Conservation (phyloP, 495 filamentous ascomycete species). For the Penicillium crystallinum region DNA sequence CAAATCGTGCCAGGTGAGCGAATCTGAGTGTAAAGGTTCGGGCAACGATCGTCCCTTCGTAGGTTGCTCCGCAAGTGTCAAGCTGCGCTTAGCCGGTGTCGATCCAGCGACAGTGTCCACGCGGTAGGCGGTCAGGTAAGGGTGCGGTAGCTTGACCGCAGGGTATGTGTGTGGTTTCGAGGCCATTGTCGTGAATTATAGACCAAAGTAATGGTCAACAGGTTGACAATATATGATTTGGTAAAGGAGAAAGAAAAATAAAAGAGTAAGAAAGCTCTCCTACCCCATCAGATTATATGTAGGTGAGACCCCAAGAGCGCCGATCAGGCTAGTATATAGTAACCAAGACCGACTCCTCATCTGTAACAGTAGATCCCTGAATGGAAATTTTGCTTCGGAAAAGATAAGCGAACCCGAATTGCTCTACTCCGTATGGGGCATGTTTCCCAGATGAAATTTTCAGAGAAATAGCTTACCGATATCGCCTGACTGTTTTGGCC, state of each 20-base stretch:
- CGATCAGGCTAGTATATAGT: background rate
- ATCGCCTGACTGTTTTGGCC: background rate
- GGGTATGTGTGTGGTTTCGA: conserved; percentile 19
- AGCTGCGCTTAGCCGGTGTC: conserved; percentile 17
- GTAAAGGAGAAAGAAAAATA: background rate
- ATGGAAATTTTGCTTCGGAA: background rate
- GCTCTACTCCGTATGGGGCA: background rate
- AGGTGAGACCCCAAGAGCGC: conserved; percentile 1
- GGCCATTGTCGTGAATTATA: conserved; percentile 10
- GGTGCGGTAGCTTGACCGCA: conserved; percentile 28
- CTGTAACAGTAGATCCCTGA: background rate
- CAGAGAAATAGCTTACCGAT: no score
- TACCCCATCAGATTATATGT: conserved; percentile 2
- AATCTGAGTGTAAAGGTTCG: conserved; percentile 28
- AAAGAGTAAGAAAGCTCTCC: background rate
- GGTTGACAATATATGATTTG: background rate
- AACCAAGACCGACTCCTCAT: conserved; percentile 1
- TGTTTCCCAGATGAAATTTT: background rate
- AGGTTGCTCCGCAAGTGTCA: conserved; percentile 26
- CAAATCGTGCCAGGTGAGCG: conserved; percentile 32
- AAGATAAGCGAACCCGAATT: background rate
- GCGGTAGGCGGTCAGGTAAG: conserved; percentile 26
- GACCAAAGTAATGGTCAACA: background rate
- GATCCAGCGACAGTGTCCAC: conserved; percentile 23
- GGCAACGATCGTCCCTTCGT: conserved; percentile 20